A percentile compares a stretch with the other conserved stretches of the same genome.
phyloP scores from a whole-genome alignment of 768 basidiomycete species.

The Boletellus ananas region DNA sequence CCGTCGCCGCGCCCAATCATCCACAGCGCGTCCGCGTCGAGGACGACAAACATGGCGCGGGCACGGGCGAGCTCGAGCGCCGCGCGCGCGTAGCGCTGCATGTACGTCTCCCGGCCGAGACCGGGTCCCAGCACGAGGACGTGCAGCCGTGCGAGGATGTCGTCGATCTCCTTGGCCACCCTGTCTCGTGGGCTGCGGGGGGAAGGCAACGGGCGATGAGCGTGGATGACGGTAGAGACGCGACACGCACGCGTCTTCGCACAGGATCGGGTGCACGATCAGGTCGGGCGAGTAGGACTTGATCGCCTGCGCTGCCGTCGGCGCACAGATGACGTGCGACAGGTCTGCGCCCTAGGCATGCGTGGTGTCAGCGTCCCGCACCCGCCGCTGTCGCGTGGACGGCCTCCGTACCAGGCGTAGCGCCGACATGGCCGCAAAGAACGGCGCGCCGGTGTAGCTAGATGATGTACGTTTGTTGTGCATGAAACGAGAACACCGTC shows the following conservation, averaged over 20 bases:
- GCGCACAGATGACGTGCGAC: slow-evolving; percentile 96
- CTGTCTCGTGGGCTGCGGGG: slow-evolving; percentile 41
- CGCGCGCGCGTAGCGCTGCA: slow-evolving; percentile 77
- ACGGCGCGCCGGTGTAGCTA: slow-evolving; percentile 97
- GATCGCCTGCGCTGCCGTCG: slow-evolving; percentile 86
- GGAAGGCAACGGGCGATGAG: too few species aligned
- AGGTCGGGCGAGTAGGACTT: slow-evolving; percentile 97
- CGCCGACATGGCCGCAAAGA: slow-evolving; percentile 90
- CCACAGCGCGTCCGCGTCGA: slow-evolving; percentile 92
- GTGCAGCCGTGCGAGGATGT: slow-evolving; percentile 81
- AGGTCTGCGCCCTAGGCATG: slow-evolving; percentile 76
- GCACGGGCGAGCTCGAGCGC: slow-evolving; percentile 72
- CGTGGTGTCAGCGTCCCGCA: too few species aligned
- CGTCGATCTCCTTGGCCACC: slow-evolving; percentile 52
- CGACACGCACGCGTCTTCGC: slow-evolving; percentile 54
- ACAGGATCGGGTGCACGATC: slow-evolving; percentile 93
- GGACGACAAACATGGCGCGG: slow-evolving; percentile 81
- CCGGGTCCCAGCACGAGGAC: slow-evolving; percentile 93
- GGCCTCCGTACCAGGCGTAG: slow-evolving; percentile 60
- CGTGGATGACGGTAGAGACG: too few species aligned
- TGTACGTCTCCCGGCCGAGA: slow-evolving; percentile 85
- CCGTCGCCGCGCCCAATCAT: slow-evolving; percentile 50
- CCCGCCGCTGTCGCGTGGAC: too few species aligned
- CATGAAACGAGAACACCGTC: too few species aligned
- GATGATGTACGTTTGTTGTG: neutral